Evolutionary conservation across 2,329 filamentous ascomycete species (phyloP).

Genomic region (Fusarium napiforme): DNA sequence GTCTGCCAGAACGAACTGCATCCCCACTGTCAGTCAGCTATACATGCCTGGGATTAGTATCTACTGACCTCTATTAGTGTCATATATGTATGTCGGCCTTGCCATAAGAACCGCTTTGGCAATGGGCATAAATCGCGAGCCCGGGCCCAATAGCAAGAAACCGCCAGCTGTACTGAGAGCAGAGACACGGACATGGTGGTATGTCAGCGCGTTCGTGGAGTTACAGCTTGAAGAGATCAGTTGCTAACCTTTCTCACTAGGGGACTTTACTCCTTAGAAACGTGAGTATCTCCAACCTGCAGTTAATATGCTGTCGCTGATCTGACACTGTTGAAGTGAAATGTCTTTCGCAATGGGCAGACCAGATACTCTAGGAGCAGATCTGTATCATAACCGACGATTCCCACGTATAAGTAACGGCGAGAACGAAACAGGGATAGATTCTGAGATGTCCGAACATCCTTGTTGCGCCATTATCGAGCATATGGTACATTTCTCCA

Average conservation of each 20-base stretch:
- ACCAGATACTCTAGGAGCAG: not conserved
- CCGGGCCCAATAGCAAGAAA: not conserved
- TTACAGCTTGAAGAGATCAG: rapidly evolving
- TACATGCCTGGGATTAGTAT: too few relatives aligned
- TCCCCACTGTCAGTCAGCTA: not conserved
- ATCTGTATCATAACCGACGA: not conserved
- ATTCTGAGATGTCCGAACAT: not conserved
- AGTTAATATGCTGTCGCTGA: rapidly evolving
- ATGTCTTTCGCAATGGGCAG: not conserved
- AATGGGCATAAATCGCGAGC: not conserved
- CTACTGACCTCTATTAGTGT: too few relatives aligned
- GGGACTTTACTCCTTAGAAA: not conserved
- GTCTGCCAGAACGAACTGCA: not conserved
- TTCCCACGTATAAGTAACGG: not conserved
- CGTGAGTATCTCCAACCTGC: not conserved
- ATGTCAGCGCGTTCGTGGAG: not conserved
- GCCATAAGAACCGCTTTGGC: not conserved
- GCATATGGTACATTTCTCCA: not conserved
- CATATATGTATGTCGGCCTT: not conserved
- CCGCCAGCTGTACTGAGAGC: not conserved
- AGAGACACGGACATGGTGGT: not conserved
- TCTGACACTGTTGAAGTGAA: not conserved
- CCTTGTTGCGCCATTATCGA: not conserved
- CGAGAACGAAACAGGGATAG: not conserved
- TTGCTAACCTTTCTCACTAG: not conserved